Evolutionary conservation across 2,329 filamentous ascomycete genomes (phyloP).

Genomic region (Ceratocystis destructans): DNA sequence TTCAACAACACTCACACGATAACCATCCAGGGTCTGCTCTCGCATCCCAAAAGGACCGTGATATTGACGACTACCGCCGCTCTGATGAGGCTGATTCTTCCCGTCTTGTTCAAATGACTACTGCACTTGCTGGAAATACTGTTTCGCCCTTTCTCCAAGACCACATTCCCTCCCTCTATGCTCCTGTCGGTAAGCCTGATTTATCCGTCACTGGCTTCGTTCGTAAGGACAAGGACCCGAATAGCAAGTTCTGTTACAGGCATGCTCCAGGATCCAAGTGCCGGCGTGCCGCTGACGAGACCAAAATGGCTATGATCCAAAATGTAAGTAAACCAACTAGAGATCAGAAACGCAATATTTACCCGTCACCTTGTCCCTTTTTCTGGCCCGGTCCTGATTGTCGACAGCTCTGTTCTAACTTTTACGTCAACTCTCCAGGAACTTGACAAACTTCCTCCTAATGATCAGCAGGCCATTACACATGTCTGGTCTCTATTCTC

Average conservation of each 20-base stretch:
- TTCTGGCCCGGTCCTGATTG: background rate
- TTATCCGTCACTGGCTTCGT: slow-evolving; percentile 6
- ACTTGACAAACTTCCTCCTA: slow-evolving; percentile 64
- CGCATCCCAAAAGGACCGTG: slow-evolving; percentile 4
- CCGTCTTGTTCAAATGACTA: slow-evolving; percentile 43
- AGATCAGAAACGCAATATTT: background rate
- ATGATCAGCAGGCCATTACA: slow-evolving; percentile 87
- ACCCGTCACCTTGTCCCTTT: background rate
- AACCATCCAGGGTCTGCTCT: background rate
- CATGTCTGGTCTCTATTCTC: slow-evolving; percentile 98
- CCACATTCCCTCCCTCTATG: slow-evolving; percentile 82
- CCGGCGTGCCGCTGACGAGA: slow-evolving; percentile 80
- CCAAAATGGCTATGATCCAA: slow-evolving; percentile 90
- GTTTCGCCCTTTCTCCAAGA: slow-evolving; percentile 79
- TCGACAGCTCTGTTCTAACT: background rate
- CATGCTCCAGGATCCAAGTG: slow-evolving; percentile 92
- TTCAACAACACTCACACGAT: background rate
- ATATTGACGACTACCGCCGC: slow-evolving; percentile 11
- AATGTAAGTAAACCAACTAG: slow-evolving; percentile 43
- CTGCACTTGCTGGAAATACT: slow-evolving; percentile 59
- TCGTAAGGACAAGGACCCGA: slow-evolving; percentile 41
- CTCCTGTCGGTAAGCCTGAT: slow-evolving; percentile 53
- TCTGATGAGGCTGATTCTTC: slow-evolving; percentile 20
- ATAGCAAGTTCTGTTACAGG: slow-evolving; percentile 90
- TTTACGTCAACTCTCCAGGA: slow-evolving; percentile 38